These are phyloP conservation scores for Eragrostis tef DNA, from an alignment of 202 grass and related monocot species.

Conservation along the genomic window DNA sequence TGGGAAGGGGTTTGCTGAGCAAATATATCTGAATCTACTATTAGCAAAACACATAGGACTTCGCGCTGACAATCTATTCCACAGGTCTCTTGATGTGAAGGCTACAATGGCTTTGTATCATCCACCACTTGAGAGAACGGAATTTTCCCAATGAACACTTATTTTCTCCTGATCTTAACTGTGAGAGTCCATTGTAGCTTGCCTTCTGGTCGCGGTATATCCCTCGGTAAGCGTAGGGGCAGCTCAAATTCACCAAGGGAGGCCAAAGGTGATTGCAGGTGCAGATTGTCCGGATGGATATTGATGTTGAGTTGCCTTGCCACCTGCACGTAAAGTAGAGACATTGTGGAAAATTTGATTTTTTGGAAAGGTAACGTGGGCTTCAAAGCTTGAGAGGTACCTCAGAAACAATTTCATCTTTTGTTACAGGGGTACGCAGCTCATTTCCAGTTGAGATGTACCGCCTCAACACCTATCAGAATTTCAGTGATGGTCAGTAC, in stretches of 20 bases:
- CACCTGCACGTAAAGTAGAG: conserved; percentile 48
- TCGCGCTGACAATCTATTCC: background rate
- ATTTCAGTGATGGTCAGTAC: conserved; percentile 15
- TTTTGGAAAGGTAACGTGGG: background rate
- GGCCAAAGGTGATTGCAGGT: conserved; percentile 59
- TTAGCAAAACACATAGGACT: background rate
- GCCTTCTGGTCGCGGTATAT: conserved; percentile 81
- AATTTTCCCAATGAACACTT: background rate
- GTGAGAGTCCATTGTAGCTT: conserved; percentile 80
- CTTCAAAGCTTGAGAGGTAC: conserved; percentile 41
- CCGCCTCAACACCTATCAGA: conserved; percentile 72
- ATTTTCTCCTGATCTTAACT: conserved; percentile 83
- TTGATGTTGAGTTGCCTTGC: conserved; percentile 76
- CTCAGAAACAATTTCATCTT: conserved; percentile 88
- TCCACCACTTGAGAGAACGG: background rate
- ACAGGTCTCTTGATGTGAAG: background rate
- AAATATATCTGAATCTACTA: background rate
- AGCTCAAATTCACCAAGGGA: conserved; percentile 84
- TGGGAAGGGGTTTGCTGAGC: background rate
- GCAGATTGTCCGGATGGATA: conserved; percentile 85
- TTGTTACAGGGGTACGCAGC: conserved; percentile 63
- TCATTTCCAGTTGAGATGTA: conserved; percentile 75
- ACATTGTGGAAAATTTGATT: conserved; percentile 19
- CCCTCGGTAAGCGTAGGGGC: conserved; percentile 74
- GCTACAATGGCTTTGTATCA: background rate